Percentiles rank a stretch among this genome's conserved stretches.
Evolutionary conservation across 768 basidiomycete genomes (phyloP).

Genomic region (Trametes maxima): DNA sequence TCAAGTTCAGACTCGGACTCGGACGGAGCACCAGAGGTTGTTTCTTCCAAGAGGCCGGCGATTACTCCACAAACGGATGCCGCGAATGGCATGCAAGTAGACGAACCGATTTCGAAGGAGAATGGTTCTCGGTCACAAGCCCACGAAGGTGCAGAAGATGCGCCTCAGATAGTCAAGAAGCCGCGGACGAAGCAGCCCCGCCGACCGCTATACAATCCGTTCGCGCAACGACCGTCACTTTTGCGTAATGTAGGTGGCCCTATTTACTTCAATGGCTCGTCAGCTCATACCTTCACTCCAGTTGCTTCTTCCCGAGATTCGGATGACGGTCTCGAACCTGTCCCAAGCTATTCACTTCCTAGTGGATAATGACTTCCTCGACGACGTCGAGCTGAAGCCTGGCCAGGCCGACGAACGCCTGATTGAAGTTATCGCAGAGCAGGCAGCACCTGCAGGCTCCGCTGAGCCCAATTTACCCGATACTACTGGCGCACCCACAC

Average conservation of each 20-base stretch:
- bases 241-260: conserved; percentile 71
- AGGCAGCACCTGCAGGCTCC: background rate
- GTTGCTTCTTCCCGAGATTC: conserved; percentile 85
- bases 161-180: conserved; percentile 28
- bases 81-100: background rate
- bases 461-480: background rate
- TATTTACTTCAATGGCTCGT: background rate
- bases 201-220: conserved; percentile 60
- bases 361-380: conserved; percentile 86
- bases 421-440: conserved; percentile 59
- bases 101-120: background rate
- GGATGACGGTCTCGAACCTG: conserved; percentile 85
- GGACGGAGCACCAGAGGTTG: conserved; percentile 55
- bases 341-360: conserved; percentile 92
- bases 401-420: conserved; percentile 69
- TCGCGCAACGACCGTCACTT: conserved; percentile 67
- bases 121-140: background rate
- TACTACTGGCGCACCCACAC: background rate
- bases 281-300: conserved; percentile 32
- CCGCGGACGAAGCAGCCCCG: conserved; percentile 45
- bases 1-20: conserved; percentile 29
- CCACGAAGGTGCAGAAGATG: too few species aligned
- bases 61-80: background rate
- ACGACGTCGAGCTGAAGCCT: conserved; percentile 75
- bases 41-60: conserved; percentile 52